These are phyloP conservation scores for Pythium graminicola DNA, from an alignment of 352 stramenopile species.

Conservation along the genomic window DNA sequence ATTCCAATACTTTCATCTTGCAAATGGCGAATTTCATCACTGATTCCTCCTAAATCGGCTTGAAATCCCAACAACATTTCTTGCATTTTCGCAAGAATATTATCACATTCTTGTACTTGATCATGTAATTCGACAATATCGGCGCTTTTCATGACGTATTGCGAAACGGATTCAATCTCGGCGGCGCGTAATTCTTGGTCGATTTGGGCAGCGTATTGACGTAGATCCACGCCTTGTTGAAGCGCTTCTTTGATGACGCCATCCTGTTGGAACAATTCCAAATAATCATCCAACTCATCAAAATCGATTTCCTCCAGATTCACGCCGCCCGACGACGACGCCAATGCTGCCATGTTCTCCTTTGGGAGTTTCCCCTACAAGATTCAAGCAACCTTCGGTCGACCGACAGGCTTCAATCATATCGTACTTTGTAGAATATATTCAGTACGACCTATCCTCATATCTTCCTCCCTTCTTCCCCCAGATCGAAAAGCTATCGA, in stretches of 20 bases:
- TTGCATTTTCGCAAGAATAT: conserved; percentile 95
- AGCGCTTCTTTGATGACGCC: conserved; percentile 90
- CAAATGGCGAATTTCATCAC: conserved; percentile 95
- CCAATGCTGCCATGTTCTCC: neutral
- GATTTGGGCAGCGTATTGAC: conserved; percentile 88
- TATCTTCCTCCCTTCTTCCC: conserved; percentile 20
- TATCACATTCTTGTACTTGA: conserved; percentile 95
- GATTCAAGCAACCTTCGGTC: neutral
- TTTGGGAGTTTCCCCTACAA: neutral
- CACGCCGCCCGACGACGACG: conserved; percentile 21
- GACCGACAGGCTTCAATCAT: conserved; percentile 22
- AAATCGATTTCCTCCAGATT: conserved; percentile 91
- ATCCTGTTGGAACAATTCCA: conserved; percentile 93
- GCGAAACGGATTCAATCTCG: conserved; percentile 76
- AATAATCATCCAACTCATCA: conserved; percentile 90
- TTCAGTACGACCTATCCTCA: conserved; percentile 5
- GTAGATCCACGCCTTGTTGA: conserved; percentile 86
- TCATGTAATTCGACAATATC: conserved; percentile 90
- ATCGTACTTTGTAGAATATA: conserved; percentile 21
- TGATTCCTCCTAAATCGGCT: conserved; percentile 95
- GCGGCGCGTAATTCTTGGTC: conserved; percentile 80
- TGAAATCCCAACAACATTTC: conserved; percentile 98
- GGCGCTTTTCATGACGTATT: conserved; percentile 84
- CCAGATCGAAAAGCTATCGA: neutral
- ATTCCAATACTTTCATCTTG: conserved; percentile 94